Evolutionary conservation across 495 filamentous ascomycete species (phyloP), one percentile per base, ranked within the genome.

Genomic region (Trichoderma orchidacearum): DNA sequence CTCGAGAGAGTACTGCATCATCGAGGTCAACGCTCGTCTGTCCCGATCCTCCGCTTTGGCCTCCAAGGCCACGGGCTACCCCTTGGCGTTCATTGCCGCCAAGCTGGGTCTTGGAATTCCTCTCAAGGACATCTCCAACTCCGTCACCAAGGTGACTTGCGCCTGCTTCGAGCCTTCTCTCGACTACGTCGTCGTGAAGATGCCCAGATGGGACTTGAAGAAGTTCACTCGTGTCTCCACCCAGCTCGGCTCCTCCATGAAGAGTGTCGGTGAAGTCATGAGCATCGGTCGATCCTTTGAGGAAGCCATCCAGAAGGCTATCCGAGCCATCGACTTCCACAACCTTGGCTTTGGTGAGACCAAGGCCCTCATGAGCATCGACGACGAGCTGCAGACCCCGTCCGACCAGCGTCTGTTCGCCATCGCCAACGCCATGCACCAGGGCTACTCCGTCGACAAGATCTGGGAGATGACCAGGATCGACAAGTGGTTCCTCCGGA

Each of bases 181-280:
- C 0, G 93, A 98, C 68, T 98, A 98, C 68, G 92, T 96, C 50
- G 93, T 97, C 25, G 93, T 98, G 56, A 98, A 98, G 79, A 98
- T 98, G 72, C 93, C 93, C 18, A 81, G 93, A 58, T 98, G 93
- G 93, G 93, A 98, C 72, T 70, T 98, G 59, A 97, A 97, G 77
- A 98, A 98, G 71, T 98, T 98, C 72, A 92, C 87, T 28, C 85
- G 93, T 56, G 93, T 97, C 18, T 96, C 92, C 7, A 96, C 90
- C 3, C 83, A 90, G 70, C 84, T 98, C 6, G 89, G 87, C 31
- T 97, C 93, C 7, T 96, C 93, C 13, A 98, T 98, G 93, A 98
- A 98, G 86, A 95, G 89, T 77, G 90, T 98, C 45, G 93, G 93
- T 63, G 93, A 98, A 68, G 93, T 98, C 56, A 97, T 98, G 93